Percentiles rank a stretch among this genome's conserved stretches.
Conservation (phyloP, 257 asterid species). For the Solanum bukasovii region DNA sequence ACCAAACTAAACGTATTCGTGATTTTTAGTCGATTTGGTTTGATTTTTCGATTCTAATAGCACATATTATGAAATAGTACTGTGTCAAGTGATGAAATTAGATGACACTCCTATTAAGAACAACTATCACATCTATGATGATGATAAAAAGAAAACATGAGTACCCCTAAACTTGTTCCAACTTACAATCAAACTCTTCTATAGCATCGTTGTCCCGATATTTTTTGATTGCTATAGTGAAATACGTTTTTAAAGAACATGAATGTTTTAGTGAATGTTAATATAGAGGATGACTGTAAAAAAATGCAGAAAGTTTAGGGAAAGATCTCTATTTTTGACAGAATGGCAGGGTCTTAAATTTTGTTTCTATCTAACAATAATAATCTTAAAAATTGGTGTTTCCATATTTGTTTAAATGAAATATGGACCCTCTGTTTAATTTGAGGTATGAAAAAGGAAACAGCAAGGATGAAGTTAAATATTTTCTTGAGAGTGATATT, state of each 20-base stretch:
- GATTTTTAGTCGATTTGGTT: not conserved
- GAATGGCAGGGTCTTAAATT: not conserved
- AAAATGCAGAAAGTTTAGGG: not conserved
- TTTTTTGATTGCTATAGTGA: not conserved
- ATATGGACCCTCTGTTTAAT: not conserved
- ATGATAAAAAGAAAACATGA: not conserved
- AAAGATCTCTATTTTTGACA: not conserved
- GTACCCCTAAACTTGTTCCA: not conserved
- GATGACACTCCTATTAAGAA: not conserved
- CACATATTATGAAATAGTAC: not conserved
- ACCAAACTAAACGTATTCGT: not conserved
- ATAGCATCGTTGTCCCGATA: fast-evolving
- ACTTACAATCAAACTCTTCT: not conserved
- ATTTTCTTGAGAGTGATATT: not conserved
- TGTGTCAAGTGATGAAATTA: not conserved
- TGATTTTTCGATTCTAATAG: not conserved
- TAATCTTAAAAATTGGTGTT: not conserved
- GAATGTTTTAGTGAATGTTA: not conserved
- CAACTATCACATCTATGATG: not conserved
- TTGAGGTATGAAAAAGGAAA: not conserved
- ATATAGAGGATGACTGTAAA: not conserved
- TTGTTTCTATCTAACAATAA: not conserved
- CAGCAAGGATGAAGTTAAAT: not conserved
- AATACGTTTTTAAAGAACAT: not conserved
- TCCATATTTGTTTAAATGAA: not conserved